A percentile compares a stretch with the other conserved stretches of the same genome.
Conservation (phyloP, 2,329 filamentous ascomycete species). For the Cladobotryum mycophilum region DNA sequence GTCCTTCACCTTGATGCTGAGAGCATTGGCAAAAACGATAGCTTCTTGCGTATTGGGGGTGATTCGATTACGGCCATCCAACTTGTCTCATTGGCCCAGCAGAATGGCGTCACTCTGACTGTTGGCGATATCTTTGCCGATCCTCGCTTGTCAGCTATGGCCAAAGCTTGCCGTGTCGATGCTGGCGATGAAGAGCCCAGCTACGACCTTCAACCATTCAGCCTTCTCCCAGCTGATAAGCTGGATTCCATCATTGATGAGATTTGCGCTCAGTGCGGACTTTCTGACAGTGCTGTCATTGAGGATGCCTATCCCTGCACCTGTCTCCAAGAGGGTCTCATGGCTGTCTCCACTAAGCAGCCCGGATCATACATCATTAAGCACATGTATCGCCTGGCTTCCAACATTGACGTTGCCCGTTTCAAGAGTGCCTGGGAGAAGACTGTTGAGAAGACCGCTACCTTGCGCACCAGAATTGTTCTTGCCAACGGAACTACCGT, state of each 20-base stretch:
- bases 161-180: neutral
- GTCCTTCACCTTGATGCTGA: neutral
- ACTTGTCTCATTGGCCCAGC: slow-evolving; percentile 11
- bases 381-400: slow-evolving; percentile 18
- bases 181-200: neutral
- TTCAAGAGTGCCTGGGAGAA: slow-evolving; percentile 24
- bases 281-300: slow-evolving; percentile 3
- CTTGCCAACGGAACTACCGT: neutral
- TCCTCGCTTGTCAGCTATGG: slow-evolving; percentile 7
- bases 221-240: slow-evolving; percentile 1
- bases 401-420: slow-evolving; percentile 13
- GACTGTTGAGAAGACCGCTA: slow-evolving; percentile 8
- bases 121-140: slow-evolving; percentile 12
- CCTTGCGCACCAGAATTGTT: slow-evolving; percentile 9
- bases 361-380: slow-evolving; percentile 27
- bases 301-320: slow-evolving; percentile 19
- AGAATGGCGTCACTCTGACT: slow-evolving; percentile 8
- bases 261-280: neutral
- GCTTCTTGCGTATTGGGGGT: slow-evolving; percentile 14
- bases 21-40: slow-evolving; percentile 13
- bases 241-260: too few relatives aligned
- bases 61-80: slow-evolving; percentile 14
- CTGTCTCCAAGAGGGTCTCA: slow-evolving; percentile 17
- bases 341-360: slow-evolving; percentile 25
- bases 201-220: neutral